phyloP scores from a whole-genome alignment of 257 asterid species.

The Paulownia fortunei region DNA sequence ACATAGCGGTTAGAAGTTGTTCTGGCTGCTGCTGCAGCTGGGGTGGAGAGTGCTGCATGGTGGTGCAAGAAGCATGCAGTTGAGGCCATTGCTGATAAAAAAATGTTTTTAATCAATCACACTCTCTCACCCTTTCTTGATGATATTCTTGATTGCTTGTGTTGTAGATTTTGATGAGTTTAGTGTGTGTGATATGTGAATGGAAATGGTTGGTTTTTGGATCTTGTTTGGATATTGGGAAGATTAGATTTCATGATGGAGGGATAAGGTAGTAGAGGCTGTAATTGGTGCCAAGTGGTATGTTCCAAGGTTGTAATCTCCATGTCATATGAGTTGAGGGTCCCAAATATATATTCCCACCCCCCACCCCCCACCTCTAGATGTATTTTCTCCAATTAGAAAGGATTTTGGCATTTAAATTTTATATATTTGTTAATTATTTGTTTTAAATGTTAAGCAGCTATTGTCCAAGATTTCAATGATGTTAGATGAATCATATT shows the following conservation, averaged over 20 bases:
- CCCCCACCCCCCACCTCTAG: too few relatives aligned
- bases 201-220: constrained; percentile 38
- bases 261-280: constrained; percentile 60
- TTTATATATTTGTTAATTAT: too few relatives aligned
- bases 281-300: constrained; percentile 49
- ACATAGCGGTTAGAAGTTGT: constrained; percentile 31
- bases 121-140: background rate
- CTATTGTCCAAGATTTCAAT: too few relatives aligned
- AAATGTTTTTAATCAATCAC: background rate
- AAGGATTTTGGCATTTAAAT: background rate
- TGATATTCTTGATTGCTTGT: constrained; percentile 17
- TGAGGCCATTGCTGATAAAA: constrained; percentile 50
- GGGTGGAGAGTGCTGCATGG: constrained; percentile 47
- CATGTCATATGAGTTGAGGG: constrained; percentile 31
- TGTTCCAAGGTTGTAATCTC: constrained; percentile 40
- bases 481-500: too few relatives aligned
- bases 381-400: background rate
- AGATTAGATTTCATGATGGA: constrained; percentile 53
- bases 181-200: constrained; percentile 37
- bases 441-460: too few relatives aligned
- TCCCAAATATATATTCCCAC: background rate
- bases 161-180: constrained; percentile 7
- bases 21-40: constrained; percentile 49
- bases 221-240: constrained; percentile 45
- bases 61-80: constrained; percentile 69